Conservation (phyloP, 2,329 filamentous ascomycete species). For the Amphichorda felina region DNA sequence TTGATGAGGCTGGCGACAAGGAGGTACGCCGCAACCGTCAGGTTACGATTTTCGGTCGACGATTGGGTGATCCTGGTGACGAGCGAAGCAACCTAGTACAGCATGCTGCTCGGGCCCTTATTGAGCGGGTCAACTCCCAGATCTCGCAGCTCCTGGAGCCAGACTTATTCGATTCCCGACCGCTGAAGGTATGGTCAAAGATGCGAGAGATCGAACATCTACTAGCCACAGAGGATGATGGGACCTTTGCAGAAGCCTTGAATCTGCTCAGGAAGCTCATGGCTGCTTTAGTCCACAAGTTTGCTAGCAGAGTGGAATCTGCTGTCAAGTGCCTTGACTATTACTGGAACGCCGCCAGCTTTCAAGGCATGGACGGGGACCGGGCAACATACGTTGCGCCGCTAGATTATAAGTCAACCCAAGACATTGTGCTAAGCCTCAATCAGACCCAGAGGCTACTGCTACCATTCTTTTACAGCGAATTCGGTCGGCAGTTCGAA, state of each 20-base stretch:
- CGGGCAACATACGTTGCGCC: constrained; percentile 23
- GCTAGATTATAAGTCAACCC: constrained; percentile 12
- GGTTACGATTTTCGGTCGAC: constrained; percentile 31
- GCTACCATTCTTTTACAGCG: constrained; percentile 23
- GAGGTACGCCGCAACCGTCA: constrained; percentile 1
- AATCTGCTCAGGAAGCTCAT: constrained; percentile 10
- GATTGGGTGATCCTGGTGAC: constrained; percentile 35
- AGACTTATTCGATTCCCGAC: constrained; percentile 16
- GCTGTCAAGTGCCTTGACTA: too few species aligned
- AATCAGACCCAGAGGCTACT: constrained; percentile 20
- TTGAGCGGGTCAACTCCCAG: constrained; percentile 27
- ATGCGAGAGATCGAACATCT: constrained; percentile 13
- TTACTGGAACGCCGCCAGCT: too few species aligned
- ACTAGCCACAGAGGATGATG: constrained; percentile 8
- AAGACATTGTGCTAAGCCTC: constrained; percentile 11
- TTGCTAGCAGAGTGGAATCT: constrained; percentile 8
- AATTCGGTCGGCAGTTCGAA: constrained; percentile 6
- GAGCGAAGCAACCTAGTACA: constrained; percentile 44
- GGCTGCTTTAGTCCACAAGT: constrained; percentile 6
- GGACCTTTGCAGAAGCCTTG: constrained; percentile 6
- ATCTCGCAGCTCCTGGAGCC: constrained; percentile 19
- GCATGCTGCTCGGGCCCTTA: constrained; percentile 42
- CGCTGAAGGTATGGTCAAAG: constrained; percentile 20
- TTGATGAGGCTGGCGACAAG: constrained; percentile 23
- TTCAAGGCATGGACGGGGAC: constrained; percentile 15